These are phyloP conservation scores for Daldinia decipiens DNA, from an alignment of 495 filamentous ascomycete species.

Conservation along the genomic window DNA sequence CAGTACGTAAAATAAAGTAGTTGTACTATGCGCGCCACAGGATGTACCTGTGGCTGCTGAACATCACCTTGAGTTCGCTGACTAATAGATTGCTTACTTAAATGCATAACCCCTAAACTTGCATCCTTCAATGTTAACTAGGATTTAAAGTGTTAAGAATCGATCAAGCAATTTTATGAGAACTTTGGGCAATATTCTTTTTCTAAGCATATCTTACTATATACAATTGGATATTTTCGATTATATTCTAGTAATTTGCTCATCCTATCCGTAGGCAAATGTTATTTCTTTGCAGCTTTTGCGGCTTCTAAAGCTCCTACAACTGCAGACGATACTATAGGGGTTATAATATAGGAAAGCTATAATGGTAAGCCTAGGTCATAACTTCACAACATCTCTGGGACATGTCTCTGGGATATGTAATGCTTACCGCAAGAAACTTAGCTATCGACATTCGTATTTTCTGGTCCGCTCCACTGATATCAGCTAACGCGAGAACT, in stretches of 20 bases:
- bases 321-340: conserved; percentile 50
- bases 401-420: conserved; percentile 7
- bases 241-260: not conserved
- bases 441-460: conserved; percentile 78
- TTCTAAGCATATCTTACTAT: not conserved
- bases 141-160: not conserved
- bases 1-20: not conserved
- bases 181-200: not conserved
- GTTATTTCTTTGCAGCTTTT: conserved; percentile 27
- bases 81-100: not conserved
- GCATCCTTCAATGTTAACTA: not conserved
- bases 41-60: conserved; percentile 1
- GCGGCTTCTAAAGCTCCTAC: conserved; percentile 47
- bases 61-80: not conserved
- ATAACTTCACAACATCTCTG: not conserved
- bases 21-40: not conserved
- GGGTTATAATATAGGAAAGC: conserved; percentile 48
- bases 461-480: conserved; percentile 64
- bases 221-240: not conserved
- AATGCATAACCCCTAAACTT: not conserved
- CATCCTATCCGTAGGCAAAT: not conserved
- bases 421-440: conserved; percentile 68
- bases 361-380: conserved; percentile 10
- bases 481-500: conserved; percentile 71
- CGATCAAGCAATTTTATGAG: not conserved